A percentile compares a stretch with the other conserved stretches of the same genome.
Conservation (phyloP, 306 rosid genomes). For the Urtica urens region DNA sequence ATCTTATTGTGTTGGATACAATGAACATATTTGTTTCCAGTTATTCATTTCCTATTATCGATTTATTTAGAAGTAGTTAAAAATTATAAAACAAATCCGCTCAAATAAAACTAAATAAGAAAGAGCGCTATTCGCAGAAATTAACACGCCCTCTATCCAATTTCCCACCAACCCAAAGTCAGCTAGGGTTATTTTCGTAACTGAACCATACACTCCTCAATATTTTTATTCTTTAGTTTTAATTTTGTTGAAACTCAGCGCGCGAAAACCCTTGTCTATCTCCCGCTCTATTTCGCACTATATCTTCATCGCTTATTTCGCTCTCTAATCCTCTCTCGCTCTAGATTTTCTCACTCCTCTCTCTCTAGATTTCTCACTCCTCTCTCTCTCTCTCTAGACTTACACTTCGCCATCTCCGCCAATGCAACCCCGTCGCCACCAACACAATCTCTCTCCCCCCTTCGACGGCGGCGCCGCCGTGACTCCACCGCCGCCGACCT, state of each 20-base stretch:
- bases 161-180: background rate
- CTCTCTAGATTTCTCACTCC: background rate
- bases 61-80: too few relatives aligned
- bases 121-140: too few relatives aligned
- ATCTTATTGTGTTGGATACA: too few relatives aligned
- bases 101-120: too few relatives aligned
- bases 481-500: constrained; percentile 16
- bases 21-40: too few relatives aligned
- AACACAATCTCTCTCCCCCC: constrained; percentile 1
- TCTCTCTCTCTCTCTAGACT: background rate
- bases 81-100: too few relatives aligned
- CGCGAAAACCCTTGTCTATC: constrained; percentile 22
- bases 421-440: constrained; percentile 13
- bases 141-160: background rate
- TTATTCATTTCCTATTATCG: too few relatives aligned
- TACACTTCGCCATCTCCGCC: background rate
- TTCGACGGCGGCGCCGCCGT: constrained; percentile 38
- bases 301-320: constrained; percentile 8
- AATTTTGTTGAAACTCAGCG: constrained; percentile 25
- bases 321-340: constrained; percentile 33
- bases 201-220: background rate
- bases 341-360: constrained; percentile 7
- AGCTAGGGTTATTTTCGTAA: constrained; percentile 12
- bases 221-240: background rate
- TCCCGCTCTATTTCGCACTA: constrained; percentile 22